Conservation (phyloP, 257 asterid species). For the Handroanthus guayacan region DNA sequence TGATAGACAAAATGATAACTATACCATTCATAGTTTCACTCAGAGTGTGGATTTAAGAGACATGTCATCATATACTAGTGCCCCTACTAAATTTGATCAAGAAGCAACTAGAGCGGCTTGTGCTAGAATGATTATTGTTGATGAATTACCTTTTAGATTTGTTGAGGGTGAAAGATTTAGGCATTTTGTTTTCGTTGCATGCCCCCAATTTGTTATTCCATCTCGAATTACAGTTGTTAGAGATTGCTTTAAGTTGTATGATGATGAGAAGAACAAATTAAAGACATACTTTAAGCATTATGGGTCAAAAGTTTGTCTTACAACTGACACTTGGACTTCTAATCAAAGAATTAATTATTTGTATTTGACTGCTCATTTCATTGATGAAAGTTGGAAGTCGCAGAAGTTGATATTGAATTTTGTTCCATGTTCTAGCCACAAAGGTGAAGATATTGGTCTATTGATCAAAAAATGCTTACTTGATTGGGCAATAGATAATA, state of each 20-base stretch:
- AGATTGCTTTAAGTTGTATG: not conserved
- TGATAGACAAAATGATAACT: too few relatives aligned
- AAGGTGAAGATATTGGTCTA: not conserved
- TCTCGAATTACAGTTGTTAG: not conserved
- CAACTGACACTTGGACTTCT: not conserved
- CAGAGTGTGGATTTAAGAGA: too few relatives aligned
- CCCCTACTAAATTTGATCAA: too few relatives aligned
- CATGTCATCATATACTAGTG: too few relatives aligned
- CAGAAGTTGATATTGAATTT: too few relatives aligned
- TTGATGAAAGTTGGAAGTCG: not conserved
- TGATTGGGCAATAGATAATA: constrained; percentile 1
- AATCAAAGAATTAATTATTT: too few relatives aligned
- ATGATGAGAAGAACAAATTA: too few relatives aligned
- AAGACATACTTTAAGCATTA: not conserved
- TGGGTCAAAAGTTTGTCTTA: not conserved
- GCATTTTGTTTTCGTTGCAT: not conserved
- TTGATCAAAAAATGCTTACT: not conserved
- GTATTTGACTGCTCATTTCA: not conserved
- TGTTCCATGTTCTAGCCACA: too few relatives aligned
- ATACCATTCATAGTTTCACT: too few relatives aligned
- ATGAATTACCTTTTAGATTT: too few relatives aligned
- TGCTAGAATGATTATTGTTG: not conserved
- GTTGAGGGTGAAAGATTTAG: not conserved
- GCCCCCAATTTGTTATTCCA: not conserved
- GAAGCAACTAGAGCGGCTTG: not conserved